Conservation (phyloP, 1,139 yeast species). For the Tardiomyces digboiensis region DNA sequence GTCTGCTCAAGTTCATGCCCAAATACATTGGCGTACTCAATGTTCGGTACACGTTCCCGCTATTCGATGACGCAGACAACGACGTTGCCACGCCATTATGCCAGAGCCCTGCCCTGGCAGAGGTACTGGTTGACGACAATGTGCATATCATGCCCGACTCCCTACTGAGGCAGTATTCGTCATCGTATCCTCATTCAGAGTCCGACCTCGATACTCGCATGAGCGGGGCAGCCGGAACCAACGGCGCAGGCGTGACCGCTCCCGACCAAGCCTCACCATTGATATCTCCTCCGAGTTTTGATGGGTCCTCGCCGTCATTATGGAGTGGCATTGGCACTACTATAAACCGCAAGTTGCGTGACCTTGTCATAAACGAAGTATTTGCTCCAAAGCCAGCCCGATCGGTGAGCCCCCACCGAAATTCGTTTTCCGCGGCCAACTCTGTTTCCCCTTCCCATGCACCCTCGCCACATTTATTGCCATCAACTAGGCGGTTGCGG, state of each 20-base stretch:
- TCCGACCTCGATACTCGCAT: constrained; percentile 9
- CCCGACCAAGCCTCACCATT: not conserved
- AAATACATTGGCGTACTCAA: constrained; percentile 87
- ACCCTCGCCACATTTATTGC: not conserved
- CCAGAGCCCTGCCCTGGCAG: constrained; percentile 37
- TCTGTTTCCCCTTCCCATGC: not conserved
- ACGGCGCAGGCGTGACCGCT: not conserved
- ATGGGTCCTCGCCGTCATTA: not conserved
- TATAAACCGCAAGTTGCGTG: constrained; percentile 55
- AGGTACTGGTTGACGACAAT: constrained; percentile 81
- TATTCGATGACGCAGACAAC: constrained; percentile 1
- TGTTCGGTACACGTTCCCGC: constrained; percentile 49
- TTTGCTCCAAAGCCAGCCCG: constrained; percentile 39
- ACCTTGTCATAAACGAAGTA: constrained; percentile 57
- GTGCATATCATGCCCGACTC: constrained; percentile 82
- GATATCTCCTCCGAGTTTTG: not conserved
- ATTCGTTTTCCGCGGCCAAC: not conserved
- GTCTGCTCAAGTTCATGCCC: constrained; percentile 79
- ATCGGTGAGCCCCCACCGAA: not conserved
- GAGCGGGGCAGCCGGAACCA: not conserved
- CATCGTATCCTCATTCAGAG: constrained; percentile 1
- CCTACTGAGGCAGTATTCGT: constrained; percentile 33
- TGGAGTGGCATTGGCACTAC: constrained; percentile 39
- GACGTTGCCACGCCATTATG: constrained; percentile 1
- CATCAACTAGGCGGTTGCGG: not conserved